phyloP scores from a whole-genome alignment of 345 rosid genomes.

The Eucalyptus shirleyi region DNA sequence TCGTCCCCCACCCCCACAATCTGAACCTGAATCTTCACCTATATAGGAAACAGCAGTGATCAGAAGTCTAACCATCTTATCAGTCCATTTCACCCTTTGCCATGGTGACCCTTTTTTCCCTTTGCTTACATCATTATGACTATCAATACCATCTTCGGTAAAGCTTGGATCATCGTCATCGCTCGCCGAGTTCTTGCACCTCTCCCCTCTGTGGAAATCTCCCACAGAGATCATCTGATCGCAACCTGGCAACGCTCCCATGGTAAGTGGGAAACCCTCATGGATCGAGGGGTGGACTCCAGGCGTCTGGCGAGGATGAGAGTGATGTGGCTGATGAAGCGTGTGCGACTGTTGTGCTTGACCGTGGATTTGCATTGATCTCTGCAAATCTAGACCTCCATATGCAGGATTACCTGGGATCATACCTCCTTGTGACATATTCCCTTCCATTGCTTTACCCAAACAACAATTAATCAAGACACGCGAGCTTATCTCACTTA shows the following conservation, averaged over 20 bases:
- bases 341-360: conserved; percentile 33
- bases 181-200: conserved; percentile 48
- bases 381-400: conserved; percentile 68
- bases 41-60: conserved; percentile 86
- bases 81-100: conserved; percentile 96
- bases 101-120: conserved; percentile 68
- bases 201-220: conserved; percentile 46
- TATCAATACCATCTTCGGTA: conserved; percentile 58
- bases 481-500: neutral
- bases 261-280: conserved; percentile 61
- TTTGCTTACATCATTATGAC: conserved; percentile 30
- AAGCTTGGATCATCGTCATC: conserved; percentile 87
- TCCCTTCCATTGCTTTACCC: conserved; percentile 44
- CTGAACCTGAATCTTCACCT: conserved; percentile 52
- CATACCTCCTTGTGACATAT: conserved; percentile 59
- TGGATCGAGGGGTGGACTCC: conserved; percentile 24
- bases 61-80: conserved; percentile 85
- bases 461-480: neutral
- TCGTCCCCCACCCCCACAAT: conserved; percentile 34
- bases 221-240: conserved; percentile 31
- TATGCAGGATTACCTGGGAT: conserved; percentile 46
- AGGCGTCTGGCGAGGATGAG: conserved; percentile 32
- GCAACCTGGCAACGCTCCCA: conserved; percentile 48
- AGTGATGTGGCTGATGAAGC: conserved; percentile 44
- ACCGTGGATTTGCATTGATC: conserved; percentile 49